phyloP scores from a whole-genome alignment of 2,329 filamentous ascomycete species.

The Dendryphion nanum region DNA sequence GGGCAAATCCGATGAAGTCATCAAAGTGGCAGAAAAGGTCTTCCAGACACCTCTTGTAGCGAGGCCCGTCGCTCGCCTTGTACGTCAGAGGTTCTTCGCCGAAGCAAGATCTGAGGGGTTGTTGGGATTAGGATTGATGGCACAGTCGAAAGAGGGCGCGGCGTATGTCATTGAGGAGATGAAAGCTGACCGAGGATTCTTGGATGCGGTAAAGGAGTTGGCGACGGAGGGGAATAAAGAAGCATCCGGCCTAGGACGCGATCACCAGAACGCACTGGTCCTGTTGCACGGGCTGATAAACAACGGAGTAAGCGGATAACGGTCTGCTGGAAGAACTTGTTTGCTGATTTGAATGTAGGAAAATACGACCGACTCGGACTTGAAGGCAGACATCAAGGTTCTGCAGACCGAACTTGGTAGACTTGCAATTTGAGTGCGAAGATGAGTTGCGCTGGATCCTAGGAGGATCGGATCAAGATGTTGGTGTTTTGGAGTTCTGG shows the following conservation, averaged over 20 bases:
- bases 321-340: no score
- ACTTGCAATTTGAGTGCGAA: no score
- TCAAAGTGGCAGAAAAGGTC: constrained; percentile 22
- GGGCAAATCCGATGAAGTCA: constrained; percentile 18
- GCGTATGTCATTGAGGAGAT: constrained; percentile 26
- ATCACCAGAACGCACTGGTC: constrained; percentile 37
- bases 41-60: constrained; percentile 29
- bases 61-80: constrained; percentile 30
- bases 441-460: no score
- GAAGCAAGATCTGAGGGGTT: constrained; percentile 37
- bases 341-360: no score
- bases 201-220: constrained; percentile 35
- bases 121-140: constrained; percentile 34
- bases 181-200: constrained; percentile 24
- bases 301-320: constrained; percentile 34
- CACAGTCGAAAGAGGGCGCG: constrained; percentile 28
- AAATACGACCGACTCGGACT: no score
- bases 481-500: no score
- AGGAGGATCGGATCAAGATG: no score
- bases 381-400: no score
- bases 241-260: constrained; percentile 19
- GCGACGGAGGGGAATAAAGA: constrained; percentile 14
- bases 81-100: constrained; percentile 35
- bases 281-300: constrained; percentile 32
- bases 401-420: no score